Conservation (phyloP, 495 filamentous ascomycete genomes). For the Talaromyces nanjingensis region DNA sequence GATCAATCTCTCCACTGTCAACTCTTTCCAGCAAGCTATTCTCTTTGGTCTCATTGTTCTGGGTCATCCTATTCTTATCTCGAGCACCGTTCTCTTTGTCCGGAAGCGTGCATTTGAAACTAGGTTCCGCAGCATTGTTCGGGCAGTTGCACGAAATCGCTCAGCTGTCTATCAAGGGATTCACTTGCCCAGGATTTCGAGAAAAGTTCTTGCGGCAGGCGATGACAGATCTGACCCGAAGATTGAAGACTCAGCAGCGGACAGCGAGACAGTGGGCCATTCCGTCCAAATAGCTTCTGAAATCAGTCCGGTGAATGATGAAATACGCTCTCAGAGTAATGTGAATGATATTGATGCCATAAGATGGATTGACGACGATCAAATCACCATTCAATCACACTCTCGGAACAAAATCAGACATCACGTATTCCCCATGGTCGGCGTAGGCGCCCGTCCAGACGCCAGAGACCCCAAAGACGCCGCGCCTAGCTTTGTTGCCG, state of each 20-base stretch:
- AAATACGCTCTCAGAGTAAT: background rate
- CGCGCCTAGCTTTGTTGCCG: constrained; percentile 13
- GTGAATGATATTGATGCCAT: constrained; percentile 11
- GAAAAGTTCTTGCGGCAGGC: background rate
- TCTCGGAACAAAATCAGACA: constrained; percentile 15
- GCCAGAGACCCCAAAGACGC: constrained; percentile 31
- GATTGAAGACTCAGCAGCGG: background rate
- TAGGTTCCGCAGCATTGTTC: constrained; percentile 53
- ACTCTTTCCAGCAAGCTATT: constrained; percentile 70
- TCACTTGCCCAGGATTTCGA: background rate
- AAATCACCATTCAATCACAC: constrained; percentile 23
- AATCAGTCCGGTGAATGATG: background rate
- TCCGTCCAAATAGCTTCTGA: background rate
- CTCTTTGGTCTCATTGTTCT: constrained; percentile 68
- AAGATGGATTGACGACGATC: constrained; percentile 23
- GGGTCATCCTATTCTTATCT: constrained; percentile 51
- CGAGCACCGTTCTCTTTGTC: constrained; percentile 40
- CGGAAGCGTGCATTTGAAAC: constrained; percentile 65
- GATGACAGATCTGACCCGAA: background rate
- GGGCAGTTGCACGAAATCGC: constrained; percentile 25
- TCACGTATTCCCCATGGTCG: constrained; percentile 44
- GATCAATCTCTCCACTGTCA: constrained; percentile 61
- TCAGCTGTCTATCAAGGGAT: background rate
- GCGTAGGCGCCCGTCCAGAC: constrained; percentile 45
- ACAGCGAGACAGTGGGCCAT: too few species aligned